Base-by-base conservation (phyloP, 179 eudicot genomes). In the Camellia oleifera region DNA sequence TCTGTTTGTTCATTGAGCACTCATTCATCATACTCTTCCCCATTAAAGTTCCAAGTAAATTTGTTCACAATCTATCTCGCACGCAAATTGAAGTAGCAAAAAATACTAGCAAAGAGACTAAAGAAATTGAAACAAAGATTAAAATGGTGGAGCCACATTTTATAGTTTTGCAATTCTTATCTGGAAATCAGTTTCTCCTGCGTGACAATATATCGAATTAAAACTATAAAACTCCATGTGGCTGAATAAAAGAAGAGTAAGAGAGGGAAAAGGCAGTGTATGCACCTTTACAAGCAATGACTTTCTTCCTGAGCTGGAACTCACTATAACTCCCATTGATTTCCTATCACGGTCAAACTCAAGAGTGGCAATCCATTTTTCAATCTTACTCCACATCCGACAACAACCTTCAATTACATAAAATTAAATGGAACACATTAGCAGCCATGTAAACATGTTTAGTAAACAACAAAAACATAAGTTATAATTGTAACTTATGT, bases 311-410 rank as follows among this genome's bases (percentile, higher is more conserved):
- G 93, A 89, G 74, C 79, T 86, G 58, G 97, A 94, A 58, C 82
- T 69, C 63, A 88, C 92, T 79, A 95, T 86, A 66, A 93, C 97
- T 78, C 98, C 97, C 98, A 95, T 95, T 65, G 97, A 95, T 81
- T 95, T 95, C 87, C 98, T 90, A 81, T 95, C 97, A 81, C 97
- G 98, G 77, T 95, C 98, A 86, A 95, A 95, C 88, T 95, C 98
- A 64, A 93, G 97, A 81, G 98, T 92, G 66, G 93, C 98, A 81
- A 94, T 89, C 65, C 98, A 94, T 62, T 68, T 62, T 69, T 87
- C 89, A 57, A 83, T 85, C 70, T 82, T 78, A 69, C 79, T 88
- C 98, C 98, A 94, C 74, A 85, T 82, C 82, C 81, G 78, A 64
- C 92, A 94, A 77, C 94, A 93, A 74, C 92, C 98, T 94, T 77